Evolutionary conservation across 139 green algal species (phyloP), one percentile per base, ranked within the genome.

Genomic region (Pedinophyceae sp.): DNA sequence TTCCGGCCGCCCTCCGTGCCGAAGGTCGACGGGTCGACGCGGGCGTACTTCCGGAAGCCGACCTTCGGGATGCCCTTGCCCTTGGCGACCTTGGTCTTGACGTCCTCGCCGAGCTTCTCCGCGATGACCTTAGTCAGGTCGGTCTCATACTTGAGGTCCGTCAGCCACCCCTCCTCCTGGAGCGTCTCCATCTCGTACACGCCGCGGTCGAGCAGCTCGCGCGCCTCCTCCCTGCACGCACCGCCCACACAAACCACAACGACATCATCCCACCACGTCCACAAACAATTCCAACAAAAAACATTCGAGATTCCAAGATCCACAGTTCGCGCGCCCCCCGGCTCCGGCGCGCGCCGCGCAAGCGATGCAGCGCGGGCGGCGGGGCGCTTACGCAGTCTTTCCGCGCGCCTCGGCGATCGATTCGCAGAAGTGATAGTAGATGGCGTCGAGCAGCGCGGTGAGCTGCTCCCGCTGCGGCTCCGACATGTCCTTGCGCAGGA

Each of bases 401-500:
- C 74, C 74, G 3, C 76, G 58, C 17, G 73, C 57, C 15, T 51
- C 24, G 0, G 87, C 71, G 22, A 93, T 60, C 2, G 58, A 68
- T 3, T 48, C 26, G 1, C 83, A 57, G 34, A 85, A 97, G 27
- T 75, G 63, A 13, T 70, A 62, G 52, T 89, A 90, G 20, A 94
- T 78, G 62, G 88, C 80, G 7, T 93, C 83, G 55, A 96, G 67
- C 30, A 97, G 64, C 5, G 76, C 84, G 19, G 47, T 73, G n/a
- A 95, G 69, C 66, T 66, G 60, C n/a, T 34, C 53, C 2, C 67
- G 61, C 68, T 93, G 85, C 27, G 72, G 58, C 22, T 76, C 66
- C 10, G 52, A 66, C 87, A 96, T 96, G 64, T 86, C 75, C 2
- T 53, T 65, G 2, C 89, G 71, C 66, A 93, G 64, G 57, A 97